phyloP scores from a whole-genome alignment of 176 grass and related monocot genomes.

The Musa troglodytarum region DNA sequence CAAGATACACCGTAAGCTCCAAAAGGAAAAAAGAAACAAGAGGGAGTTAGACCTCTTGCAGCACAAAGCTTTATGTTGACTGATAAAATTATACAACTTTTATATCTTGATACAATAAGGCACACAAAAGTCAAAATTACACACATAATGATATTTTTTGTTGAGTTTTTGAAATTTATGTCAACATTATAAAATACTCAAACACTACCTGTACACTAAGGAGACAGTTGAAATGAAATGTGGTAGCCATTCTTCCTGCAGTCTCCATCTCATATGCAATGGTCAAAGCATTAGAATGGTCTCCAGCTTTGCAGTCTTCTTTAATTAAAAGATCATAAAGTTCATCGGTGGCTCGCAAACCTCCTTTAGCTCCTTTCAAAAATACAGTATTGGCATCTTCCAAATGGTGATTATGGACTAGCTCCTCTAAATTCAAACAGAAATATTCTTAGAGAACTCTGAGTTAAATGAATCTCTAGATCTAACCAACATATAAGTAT shows the following conservation, averaged over 20 bases:
- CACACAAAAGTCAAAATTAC: too few species aligned
- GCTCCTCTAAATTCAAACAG: conserved; percentile 59
- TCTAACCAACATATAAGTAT: conserved; percentile 14
- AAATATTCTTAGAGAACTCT: conserved; percentile 19
- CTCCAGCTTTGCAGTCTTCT: conserved; percentile 95
- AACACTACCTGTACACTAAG: conserved; percentile 79
- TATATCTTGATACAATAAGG: too few species aligned
- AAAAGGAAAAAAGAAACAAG: too few species aligned
- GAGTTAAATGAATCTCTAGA: conserved; percentile 14
- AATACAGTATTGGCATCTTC: conserved; percentile 88
- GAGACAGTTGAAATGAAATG: conserved; percentile 98
- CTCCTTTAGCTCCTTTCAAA: conserved; percentile 88
- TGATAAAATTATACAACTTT: too few species aligned
- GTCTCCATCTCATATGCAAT: conserved; percentile 98
- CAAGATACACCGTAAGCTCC: too few species aligned
- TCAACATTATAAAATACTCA: background rate
- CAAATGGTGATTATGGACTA: conserved; percentile 56
- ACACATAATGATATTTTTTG: background rate
- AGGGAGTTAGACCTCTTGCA: too few species aligned
- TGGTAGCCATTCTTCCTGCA: conserved; percentile 95
- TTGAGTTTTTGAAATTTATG: conserved; percentile 11
- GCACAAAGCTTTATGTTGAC: too few species aligned
- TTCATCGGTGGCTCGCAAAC: conserved; percentile 64
- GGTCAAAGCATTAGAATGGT: conserved; percentile 91
- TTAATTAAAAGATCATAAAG: conserved; percentile 80